Evolutionary conservation across 768 basidiomycete species (phyloP).

Genomic region (Filobasidium wieringae): DNA sequence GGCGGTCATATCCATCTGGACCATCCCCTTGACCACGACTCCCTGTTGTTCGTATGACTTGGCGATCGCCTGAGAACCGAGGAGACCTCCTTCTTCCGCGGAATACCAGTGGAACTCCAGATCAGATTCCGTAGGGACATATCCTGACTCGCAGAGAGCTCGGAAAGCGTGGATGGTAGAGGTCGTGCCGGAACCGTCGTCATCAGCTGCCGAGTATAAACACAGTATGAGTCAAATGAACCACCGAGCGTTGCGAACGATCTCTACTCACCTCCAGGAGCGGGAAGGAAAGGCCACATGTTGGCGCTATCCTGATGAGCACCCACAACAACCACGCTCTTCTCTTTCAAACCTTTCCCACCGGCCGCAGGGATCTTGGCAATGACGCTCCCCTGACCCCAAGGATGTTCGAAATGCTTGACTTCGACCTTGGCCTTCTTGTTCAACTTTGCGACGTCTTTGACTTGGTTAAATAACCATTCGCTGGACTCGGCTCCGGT

Average conservation of each 20-base stretch:
- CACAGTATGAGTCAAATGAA: neutral
- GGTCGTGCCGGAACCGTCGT: slow-evolving; percentile 40
- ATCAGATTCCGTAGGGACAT: slow-evolving; percentile 31
- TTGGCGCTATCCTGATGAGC: slow-evolving; percentile 42
- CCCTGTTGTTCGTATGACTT: slow-evolving; percentile 54
- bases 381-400: slow-evolving; percentile 65
- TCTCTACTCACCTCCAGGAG: slow-evolving; percentile 7
- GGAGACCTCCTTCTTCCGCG: slow-evolving; percentile 42
- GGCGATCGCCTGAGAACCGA: slow-evolving; percentile 80
- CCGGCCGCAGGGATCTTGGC: slow-evolving; percentile 19
- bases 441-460: slow-evolving; percentile 25
- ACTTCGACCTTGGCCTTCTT: slow-evolving; percentile 46
- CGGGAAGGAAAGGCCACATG: slow-evolving; percentile 38
- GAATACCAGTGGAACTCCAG: slow-evolving; percentile 41
- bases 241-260: neutral
- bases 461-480: slow-evolving; percentile 36
- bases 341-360: neutral
- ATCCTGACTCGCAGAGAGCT: slow-evolving; percentile 30
- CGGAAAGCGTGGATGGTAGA: slow-evolving; percentile 36
- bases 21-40: slow-evolving; percentile 67
- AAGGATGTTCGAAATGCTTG: slow-evolving; percentile 62
- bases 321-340: slow-evolving; percentile 36
- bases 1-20: slow-evolving; percentile 50
- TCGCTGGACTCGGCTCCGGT: slow-evolving; percentile 39
- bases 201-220: slow-evolving; percentile 32